Evolutionary conservation across 352 stramenopile genomes (phyloP).

Genomic region (Phytophthora sp.): DNA sequence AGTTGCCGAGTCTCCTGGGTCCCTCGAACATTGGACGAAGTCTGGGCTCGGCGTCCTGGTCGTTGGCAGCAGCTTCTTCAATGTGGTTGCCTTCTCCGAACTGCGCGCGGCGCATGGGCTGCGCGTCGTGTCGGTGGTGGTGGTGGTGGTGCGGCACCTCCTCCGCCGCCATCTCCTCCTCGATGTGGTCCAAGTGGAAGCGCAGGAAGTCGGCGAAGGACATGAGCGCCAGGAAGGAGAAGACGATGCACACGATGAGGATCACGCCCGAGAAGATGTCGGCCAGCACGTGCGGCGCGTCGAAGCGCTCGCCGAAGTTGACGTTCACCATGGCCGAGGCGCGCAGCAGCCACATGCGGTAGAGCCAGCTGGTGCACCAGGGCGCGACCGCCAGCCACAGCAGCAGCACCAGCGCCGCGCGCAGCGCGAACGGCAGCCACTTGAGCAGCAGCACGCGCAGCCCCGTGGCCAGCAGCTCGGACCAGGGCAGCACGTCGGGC

Average conservation of each 20-base stretch:
- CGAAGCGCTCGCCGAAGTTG: slow-evolving; percentile 82
- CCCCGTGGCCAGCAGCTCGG: slow-evolving; percentile 88
- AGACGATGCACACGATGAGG: slow-evolving; percentile 92
- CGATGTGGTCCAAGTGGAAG: slow-evolving; percentile 90
- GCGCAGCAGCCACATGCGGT: slow-evolving; percentile 93
- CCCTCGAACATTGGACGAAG: slow-evolving; percentile 41
- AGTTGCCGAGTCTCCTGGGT: slow-evolving; percentile 38
- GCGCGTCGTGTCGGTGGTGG: slow-evolving; percentile 15
- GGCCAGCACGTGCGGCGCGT: slow-evolving; percentile 63
- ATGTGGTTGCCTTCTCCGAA: slow-evolving; percentile 28
- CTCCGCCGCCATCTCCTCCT: slow-evolving; percentile 61
- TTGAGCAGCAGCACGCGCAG: slow-evolving; percentile 78
- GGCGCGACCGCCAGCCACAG: slow-evolving; percentile 91
- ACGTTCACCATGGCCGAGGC: slow-evolving; percentile 86
- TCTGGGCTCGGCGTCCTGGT: slow-evolving; percentile 36
- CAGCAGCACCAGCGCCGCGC: slow-evolving; percentile 72
- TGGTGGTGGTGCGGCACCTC: slow-evolving; percentile 19
- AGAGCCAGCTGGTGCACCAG: slow-evolving; percentile 93
- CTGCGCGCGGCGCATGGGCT: slow-evolving; percentile 13
- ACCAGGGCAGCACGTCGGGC: slow-evolving; percentile 87
- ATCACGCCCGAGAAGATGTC: slow-evolving; percentile 93
- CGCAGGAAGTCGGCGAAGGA: slow-evolving; percentile 93
- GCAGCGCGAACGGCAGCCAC: slow-evolving; percentile 90
- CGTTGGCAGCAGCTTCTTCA: slow-evolving; percentile 7
- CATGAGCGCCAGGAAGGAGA: slow-evolving; percentile 96